Evolutionary conservation across 2,329 filamentous ascomycete species (phyloP), one percentile per base, ranked within the genome.

Genomic region (Pyricularia sp.): DNA sequence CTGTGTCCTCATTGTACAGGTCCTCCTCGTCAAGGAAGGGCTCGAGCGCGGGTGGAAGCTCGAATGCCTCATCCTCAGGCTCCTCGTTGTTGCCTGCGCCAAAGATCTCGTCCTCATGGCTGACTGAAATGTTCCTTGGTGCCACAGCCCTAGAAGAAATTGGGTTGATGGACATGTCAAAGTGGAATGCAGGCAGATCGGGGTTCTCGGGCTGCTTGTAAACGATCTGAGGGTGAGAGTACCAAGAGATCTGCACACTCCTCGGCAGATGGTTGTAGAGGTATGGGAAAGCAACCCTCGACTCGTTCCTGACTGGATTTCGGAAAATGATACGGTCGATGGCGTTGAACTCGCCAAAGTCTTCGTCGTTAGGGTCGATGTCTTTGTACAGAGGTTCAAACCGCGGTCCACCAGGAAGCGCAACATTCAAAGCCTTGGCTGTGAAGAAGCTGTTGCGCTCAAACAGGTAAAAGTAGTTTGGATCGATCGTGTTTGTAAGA

Each of bases 311-410:
- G 72, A 98, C 96, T 0, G 94, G 94, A 65, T 92, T 90, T 72
- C 95, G 91, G 85, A 99, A 99, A 73, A 99, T 99, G 80, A 99
- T 99, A 73, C 96, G 92, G 76, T 99, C 95, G 74, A 99, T 99
- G 42, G 95, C 95, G 76, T 99, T 99, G 85, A 99, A 99, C 79
- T 99, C 95, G 79, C 95, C 95, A 80, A 99, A 99, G 77, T 99
- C 95, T 79, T 99, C 95, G 73, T 98, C 94, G 74, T 99, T 99
- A 1, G 95, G 95, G 78, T 99, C 94, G 71, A 99, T 94, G 75
- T 99, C 95, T 81, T 99, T 99, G 84, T 97, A 99, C 25, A 99
- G 79, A 28, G 95, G 95, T 79, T 99, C 95, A 72, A 99, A 99
- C 33, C 95, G 90, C 71, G 95, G 95, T 11, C 95, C 96, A 77